phyloP scores from a whole-genome alignment of 306 rosid species.

The Cucurbita moschata region DNA sequence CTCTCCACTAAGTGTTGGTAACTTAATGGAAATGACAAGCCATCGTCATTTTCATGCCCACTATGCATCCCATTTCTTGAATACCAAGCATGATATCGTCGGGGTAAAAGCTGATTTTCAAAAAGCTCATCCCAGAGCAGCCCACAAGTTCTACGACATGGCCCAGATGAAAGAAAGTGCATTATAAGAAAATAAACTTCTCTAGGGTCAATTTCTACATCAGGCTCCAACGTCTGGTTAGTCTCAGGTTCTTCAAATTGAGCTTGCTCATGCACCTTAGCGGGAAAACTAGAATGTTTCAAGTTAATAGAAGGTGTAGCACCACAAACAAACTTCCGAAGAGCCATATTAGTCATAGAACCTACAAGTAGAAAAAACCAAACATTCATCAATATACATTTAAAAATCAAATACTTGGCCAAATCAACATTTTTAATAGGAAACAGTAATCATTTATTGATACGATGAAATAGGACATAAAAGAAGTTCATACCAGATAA shows the following conservation, averaged over 20 bases:
- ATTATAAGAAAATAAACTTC: conserved; percentile 92
- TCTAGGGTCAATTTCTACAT: conserved; percentile 63
- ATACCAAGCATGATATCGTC: conserved; percentile 96
- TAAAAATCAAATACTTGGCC: background rate
- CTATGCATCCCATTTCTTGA: conserved; percentile 56
- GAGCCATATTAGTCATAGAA: conserved; percentile 65
- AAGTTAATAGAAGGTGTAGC: conserved; percentile 45
- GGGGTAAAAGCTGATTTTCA: conserved; percentile 87
- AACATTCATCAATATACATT: background rate
- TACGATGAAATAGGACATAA: background rate
- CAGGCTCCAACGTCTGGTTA: conserved; percentile 38
- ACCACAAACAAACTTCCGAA: conserved; percentile 51
- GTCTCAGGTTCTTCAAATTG: conserved; percentile 27
- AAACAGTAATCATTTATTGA: background rate
- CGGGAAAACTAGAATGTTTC: conserved; percentile 51
- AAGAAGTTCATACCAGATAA: background rate
- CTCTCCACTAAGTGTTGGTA: conserved; percentile 63
- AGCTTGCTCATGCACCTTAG: conserved; percentile 30
- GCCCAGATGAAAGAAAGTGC: conserved; percentile 96
- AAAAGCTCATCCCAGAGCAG: conserved; percentile 82
- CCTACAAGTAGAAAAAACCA: conserved; percentile 11
- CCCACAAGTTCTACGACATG: conserved; percentile 61
- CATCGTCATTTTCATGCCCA: conserved; percentile 64
- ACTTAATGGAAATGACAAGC: conserved; percentile 70
- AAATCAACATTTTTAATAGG: background rate